Evolutionary conservation across 768 basidiomycete species (phyloP).

Genomic region (Termitomyces sp.): DNA sequence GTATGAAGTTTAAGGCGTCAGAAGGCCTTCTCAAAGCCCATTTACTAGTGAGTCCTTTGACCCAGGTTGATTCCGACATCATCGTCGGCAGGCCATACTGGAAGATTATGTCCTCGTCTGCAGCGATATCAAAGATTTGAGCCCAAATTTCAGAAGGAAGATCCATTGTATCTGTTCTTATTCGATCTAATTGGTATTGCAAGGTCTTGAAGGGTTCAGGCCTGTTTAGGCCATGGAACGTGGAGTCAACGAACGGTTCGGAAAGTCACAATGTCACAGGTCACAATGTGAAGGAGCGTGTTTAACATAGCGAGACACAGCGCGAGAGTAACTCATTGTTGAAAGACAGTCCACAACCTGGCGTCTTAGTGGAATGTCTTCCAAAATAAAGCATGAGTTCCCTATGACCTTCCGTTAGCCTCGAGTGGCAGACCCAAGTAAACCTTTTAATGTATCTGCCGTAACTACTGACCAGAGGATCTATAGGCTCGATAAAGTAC

Average conservation of each 20-base stretch:
- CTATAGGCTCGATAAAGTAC: not conserved
- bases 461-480: not conserved
- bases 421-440: not conserved
- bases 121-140: slow-evolving; percentile 65
- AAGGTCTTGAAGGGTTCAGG: not conserved
- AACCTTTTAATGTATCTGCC: not conserved
- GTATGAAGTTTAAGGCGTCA: slow-evolving; percentile 51
- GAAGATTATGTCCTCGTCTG: slow-evolving; percentile 67
- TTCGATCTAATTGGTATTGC: not conserved
- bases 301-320: too few relatives aligned
- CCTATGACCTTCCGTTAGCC: not conserved
- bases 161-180: slow-evolving; percentile 15
- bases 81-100: slow-evolving; percentile 54
- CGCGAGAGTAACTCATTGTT: too few relatives aligned
- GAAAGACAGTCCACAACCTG: too few relatives aligned
- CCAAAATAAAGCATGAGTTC: too few relatives aligned
- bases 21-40: slow-evolving; percentile 61
- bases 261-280: not conserved
- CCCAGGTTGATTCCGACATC: slow-evolving; percentile 66
- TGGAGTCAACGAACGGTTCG: not conserved
- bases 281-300: not conserved
- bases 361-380: too few relatives aligned
- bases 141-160: slow-evolving; percentile 70
- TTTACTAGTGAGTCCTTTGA: slow-evolving; percentile 36
- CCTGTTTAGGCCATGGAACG: not conserved